phyloP scores from a whole-genome alignment of 352 stramenopile genomes.

The Thraustotheca clavata region DNA sequence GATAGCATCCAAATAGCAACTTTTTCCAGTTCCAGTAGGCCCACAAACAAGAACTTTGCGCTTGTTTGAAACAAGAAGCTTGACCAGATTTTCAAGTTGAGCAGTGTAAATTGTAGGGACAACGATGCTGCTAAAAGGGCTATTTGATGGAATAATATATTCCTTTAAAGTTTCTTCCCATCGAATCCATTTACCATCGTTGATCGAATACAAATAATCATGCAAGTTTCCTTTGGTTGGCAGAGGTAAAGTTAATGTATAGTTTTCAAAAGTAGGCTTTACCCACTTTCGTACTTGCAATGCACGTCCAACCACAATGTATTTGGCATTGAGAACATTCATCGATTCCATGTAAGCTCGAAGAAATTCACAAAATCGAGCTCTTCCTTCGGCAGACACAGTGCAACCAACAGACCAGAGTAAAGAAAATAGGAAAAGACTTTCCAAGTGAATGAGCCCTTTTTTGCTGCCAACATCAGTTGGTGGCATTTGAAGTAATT shows the following conservation, averaged over 20 bases:
- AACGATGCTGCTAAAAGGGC: conserved; percentile 88
- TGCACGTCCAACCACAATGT: conserved; percentile 59
- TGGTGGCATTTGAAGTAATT: conserved; percentile 53
- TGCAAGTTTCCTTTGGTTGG: conserved; percentile 71
- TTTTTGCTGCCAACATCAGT: conserved; percentile 71
- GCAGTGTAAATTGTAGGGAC: conserved; percentile 91
- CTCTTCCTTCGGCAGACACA: conserved; percentile 55
- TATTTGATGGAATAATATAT: conserved; percentile 79
- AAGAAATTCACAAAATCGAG: conserved; percentile 76
- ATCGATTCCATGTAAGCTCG: conserved; percentile 70
- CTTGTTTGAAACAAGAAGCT: conserved; percentile 71
- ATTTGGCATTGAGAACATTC: conserved; percentile 56
- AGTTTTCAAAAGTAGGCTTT: conserved; percentile 62
- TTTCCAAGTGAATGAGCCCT: conserved; percentile 43
- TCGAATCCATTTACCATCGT: conserved; percentile 80
- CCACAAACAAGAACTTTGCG: conserved; percentile 87
- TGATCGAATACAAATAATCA: conserved; percentile 82
- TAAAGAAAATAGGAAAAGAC: conserved; percentile 85
- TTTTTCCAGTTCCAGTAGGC: conserved; percentile 90
- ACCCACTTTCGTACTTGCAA: conserved; percentile 77
- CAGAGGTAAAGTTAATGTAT: conserved; percentile 38
- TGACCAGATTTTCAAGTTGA: conserved; percentile 83
- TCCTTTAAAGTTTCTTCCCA: conserved; percentile 86
- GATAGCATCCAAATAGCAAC: conserved; percentile 84
- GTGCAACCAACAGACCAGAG: conserved; percentile 86